Evolutionary conservation across 495 filamentous ascomycete species (phyloP).

Genomic region (Venustampulla echinocandica): DNA sequence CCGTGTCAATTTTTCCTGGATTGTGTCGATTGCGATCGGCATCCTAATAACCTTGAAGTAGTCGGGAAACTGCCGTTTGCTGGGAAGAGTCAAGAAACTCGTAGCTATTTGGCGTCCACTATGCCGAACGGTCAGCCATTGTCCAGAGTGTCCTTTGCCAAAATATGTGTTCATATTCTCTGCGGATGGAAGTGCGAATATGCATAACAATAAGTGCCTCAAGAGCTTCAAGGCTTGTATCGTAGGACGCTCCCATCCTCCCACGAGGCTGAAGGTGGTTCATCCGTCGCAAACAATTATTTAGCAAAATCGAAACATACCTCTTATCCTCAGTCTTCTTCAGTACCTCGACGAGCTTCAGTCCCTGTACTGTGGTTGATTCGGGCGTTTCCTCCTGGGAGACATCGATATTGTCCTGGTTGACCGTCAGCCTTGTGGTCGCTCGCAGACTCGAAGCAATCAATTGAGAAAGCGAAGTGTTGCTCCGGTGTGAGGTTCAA

Average conservation of each 20-base stretch:
- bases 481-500: conserved; percentile 15
- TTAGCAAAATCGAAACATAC: conserved; percentile 35
- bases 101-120: conserved; percentile 62
- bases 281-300: conserved; percentile 2
- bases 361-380: conserved; percentile 58
- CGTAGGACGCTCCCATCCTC: not conserved
- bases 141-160: not conserved
- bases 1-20: conserved; percentile 59
- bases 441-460: conserved; percentile 7
- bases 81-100: conserved; percentile 61
- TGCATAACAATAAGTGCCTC: not conserved
- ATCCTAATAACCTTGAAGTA: conserved; percentile 66
- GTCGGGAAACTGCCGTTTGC: conserved; percentile 50
- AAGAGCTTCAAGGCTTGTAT: not conserved
- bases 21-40: conserved; percentile 66
- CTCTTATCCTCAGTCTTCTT: conserved; percentile 62
- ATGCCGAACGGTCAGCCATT: conserved; percentile 6
- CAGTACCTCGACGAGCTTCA: conserved; percentile 56
- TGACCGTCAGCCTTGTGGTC: conserved; percentile 21
- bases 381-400: conserved; percentile 40
- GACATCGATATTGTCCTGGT: conserved; percentile 11
- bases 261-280: conserved; percentile 8
- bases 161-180: too few species aligned
- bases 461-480: conserved; percentile 10
- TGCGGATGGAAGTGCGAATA: not conserved